Evolutionary conservation across 352 stramenopile species (phyloP).

Genomic region (Globisporangium solare): DNA sequence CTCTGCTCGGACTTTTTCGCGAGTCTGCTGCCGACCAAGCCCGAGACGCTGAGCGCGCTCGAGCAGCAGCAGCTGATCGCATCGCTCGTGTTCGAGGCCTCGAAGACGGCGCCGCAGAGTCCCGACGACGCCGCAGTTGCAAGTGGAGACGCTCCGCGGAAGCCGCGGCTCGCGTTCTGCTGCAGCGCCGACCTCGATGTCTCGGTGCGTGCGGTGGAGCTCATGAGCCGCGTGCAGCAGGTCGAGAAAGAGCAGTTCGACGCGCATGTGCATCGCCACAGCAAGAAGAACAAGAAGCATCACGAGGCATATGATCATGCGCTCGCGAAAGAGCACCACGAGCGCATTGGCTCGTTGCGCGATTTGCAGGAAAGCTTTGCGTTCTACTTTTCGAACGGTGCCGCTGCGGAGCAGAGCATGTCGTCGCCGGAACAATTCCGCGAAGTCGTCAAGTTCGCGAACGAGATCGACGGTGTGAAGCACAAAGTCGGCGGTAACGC

Average conservation of each 20-base stretch:
- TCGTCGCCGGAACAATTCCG: constrained; percentile 69
- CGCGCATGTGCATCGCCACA: constrained; percentile 25
- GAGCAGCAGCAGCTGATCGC: constrained; percentile 68
- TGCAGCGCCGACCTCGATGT: constrained; percentile 81
- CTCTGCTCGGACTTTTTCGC: constrained; percentile 62
- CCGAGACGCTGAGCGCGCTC: constrained; percentile 25
- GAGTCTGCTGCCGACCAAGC: constrained; percentile 31
- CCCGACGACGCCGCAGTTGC: constrained; percentile 7
- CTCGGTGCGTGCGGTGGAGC: constrained; percentile 63
- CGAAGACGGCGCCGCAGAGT: constrained; percentile 4
- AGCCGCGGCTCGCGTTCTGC: constrained; percentile 68
- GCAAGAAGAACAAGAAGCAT: constrained; percentile 26
- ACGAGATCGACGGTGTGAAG: constrained; percentile 50
- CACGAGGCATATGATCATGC: constrained; percentile 14
- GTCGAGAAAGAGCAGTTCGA: constrained; percentile 38
- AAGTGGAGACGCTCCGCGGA: constrained; percentile 3
- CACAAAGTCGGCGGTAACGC: constrained; percentile 75
- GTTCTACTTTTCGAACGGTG: constrained; percentile 78
- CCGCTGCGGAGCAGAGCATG: constrained; percentile 81
- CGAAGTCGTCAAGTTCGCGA: constrained; percentile 63
- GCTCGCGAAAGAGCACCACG: constrained; percentile 55
- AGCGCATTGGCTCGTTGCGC: constrained; percentile 58
- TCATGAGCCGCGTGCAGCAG: constrained; percentile 57
- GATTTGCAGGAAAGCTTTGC: constrained; percentile 78
- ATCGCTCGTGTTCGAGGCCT: constrained; percentile 59